Conservation (phyloP, 768 basidiomycete genomes). For the Psilocybe azurescens region DNA sequence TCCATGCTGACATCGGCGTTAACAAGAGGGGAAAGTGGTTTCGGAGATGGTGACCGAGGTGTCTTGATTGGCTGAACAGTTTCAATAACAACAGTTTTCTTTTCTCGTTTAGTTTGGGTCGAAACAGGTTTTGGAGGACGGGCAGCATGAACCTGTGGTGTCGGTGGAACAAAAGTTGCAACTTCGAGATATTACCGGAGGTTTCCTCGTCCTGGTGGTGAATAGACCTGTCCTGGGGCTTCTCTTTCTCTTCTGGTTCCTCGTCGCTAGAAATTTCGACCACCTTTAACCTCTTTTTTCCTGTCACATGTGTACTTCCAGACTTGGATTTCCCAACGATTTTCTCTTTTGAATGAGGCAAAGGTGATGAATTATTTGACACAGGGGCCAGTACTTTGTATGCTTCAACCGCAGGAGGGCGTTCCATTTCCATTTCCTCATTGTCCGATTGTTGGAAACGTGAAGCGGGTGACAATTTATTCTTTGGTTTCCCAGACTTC, state of each 20-base stretch:
- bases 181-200: conserved; percentile 2
- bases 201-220: conserved; percentile 12
- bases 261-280: conserved; percentile 47
- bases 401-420: background rate
- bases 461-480: conserved; percentile 10
- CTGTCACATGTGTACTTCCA: background rate
- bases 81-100: conserved; percentile 13
- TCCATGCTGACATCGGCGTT: conserved; percentile 36
- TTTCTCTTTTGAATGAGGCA: conserved; percentile 7
- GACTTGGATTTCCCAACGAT: conserved; percentile 7
- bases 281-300: conserved; percentile 34
- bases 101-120: conserved; percentile 1
- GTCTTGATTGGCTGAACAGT: conserved; percentile 11
- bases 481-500: conserved; percentile 20
- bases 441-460: conserved; percentile 4
- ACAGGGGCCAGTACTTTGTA: background rate
- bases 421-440: conserved; percentile 8
- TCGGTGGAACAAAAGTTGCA: background rate
- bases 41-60: conserved; percentile 10
- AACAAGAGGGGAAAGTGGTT: conserved; percentile 2
- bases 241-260: conserved; percentile 14
- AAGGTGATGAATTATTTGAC: conserved; percentile 1
- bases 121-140: conserved; percentile 8
- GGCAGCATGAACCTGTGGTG: background rate
- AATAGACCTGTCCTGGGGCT: background rate